Evolutionary conservation across 148 eudicot genomes (phyloP).

Genomic region (Pouteria glomerata): DNA sequence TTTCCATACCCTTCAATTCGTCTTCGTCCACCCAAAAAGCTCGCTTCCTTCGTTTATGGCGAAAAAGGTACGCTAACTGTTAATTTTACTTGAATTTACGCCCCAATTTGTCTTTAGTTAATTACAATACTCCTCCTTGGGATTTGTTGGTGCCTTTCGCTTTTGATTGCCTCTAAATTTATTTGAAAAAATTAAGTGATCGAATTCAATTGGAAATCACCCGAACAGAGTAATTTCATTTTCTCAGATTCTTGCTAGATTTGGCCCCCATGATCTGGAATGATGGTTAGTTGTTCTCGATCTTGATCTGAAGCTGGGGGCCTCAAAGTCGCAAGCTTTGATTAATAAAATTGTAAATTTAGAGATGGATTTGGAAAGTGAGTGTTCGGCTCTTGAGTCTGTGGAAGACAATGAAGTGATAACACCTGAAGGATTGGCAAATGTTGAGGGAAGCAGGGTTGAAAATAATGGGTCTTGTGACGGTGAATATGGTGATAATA

Average conservation of each 20-base stretch:
- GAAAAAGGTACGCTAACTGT: constrained; percentile 19
- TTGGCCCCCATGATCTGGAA: constrained; percentile 26
- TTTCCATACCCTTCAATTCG: constrained; percentile 14
- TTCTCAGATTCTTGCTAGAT: not conserved
- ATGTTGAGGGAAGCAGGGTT: constrained; percentile 13
- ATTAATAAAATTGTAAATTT: not conserved
- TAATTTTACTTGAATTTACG: not conserved
- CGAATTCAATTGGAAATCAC: not conserved
- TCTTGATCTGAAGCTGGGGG: constrained; percentile 31
- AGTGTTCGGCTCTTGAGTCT: constrained; percentile 25
- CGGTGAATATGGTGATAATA: constrained; percentile 12
- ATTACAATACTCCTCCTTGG: not conserved
- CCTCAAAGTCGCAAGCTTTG: not conserved
- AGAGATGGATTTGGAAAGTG: constrained; percentile 37
- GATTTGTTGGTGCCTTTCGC: not conserved
- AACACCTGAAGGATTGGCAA: constrained; percentile 2
- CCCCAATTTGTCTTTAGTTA: constrained; percentile 1
- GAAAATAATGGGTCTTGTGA: constrained; percentile 34
- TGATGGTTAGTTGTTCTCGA: constrained; percentile 31
- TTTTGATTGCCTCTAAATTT: not conserved
- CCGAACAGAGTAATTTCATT: not conserved
- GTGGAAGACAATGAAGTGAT: constrained; percentile 31
- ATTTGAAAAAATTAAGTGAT: not conserved
- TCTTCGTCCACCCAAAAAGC: not conserved
- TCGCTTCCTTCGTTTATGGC: constrained; percentile 19